Conservation (phyloP, 129 eudicot species). For the Centaurea solstitialis region DNA sequence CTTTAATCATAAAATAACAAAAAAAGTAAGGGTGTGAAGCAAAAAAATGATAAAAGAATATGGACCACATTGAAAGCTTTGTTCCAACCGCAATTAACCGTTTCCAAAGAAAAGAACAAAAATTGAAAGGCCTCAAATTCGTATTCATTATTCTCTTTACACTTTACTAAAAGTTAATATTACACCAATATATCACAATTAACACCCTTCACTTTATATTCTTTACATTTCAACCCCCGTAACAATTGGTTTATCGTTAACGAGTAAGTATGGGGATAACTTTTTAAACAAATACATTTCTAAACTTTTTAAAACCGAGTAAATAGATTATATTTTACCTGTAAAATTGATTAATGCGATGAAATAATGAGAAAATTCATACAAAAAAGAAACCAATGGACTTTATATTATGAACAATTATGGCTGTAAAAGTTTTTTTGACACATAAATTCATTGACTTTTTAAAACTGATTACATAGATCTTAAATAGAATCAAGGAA, state of each 20-base stretch:
- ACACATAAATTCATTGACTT: neutral
- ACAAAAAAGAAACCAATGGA: too few species aligned
- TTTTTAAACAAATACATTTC: too few species aligned
- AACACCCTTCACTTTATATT: slow-evolving; percentile 1
- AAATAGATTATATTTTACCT: too few species aligned
- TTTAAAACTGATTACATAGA: neutral
- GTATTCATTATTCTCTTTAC: slow-evolving; percentile 11
- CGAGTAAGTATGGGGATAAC: neutral
- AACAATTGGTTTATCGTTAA: neutral
- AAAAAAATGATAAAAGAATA: slow-evolving; percentile 23
- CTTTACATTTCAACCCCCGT: neutral
- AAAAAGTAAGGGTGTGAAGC: neutral
- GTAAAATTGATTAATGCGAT: neutral
- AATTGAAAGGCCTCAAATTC: slow-evolving; percentile 9
- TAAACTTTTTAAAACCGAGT: neutral
- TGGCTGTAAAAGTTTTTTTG: neutral
- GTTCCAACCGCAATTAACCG: slow-evolving; percentile 38
- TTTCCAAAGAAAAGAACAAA: slow-evolving; percentile 35
- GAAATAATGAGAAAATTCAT: too few species aligned
- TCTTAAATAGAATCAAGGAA: neutral
- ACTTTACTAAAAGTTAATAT: slow-evolving; percentile 19
- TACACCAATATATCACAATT: neutral
- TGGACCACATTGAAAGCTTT: slow-evolving; percentile 41
- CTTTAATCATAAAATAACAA: neutral
- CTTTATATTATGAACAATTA: neutral